These are phyloP conservation scores for Xylariaceae sp. DNA, from an alignment of 2,329 filamentous ascomycete species.

Conservation along the genomic window DNA sequence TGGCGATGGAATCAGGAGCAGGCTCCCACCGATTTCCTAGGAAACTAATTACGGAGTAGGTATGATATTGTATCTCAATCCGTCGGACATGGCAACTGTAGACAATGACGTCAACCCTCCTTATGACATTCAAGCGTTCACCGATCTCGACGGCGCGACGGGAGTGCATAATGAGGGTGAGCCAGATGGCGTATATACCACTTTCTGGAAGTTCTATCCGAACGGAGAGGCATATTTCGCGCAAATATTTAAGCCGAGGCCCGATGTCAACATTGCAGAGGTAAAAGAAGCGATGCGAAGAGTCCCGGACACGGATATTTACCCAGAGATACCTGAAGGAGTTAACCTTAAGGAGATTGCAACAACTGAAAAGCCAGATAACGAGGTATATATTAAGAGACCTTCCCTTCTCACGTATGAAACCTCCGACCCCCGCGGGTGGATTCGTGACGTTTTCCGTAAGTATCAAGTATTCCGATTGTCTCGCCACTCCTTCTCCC, in stretches of 20 bases:
- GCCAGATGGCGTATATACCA: constrained; percentile 19
- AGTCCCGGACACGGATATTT: constrained; percentile 27
- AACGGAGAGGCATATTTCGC: constrained; percentile 26
- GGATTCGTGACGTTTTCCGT: constrained; percentile 25
- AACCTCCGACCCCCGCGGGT: constrained; percentile 6
- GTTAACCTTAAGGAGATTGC: constrained; percentile 11
- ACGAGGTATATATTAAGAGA: constrained; percentile 26
- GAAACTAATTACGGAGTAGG: no score
- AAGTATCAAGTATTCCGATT: constrained; percentile 22
- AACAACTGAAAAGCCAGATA: constrained; percentile 9
- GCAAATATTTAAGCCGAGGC: constrained; percentile 24
- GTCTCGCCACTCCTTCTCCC: no score
- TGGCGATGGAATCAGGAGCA: no score
- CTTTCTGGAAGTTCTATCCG: constrained; percentile 28
- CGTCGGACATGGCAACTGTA: constrained; percentile 21
- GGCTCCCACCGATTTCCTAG: no score
- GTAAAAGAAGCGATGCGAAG: constrained; percentile 22
- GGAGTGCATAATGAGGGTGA: constrained; percentile 8
- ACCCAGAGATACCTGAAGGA: constrained; percentile 27
- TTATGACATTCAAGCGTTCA: constrained; percentile 25
- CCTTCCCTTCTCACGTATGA: constrained; percentile 26
- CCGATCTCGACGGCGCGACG: constrained; percentile 22
- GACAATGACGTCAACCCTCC: constrained; percentile 7
- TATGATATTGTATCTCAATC: no score
- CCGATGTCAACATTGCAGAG: constrained; percentile 23